Evolutionary conservation across 208 protist species (phyloP).

Genomic region (Acanthamoeba healyi): DNA sequence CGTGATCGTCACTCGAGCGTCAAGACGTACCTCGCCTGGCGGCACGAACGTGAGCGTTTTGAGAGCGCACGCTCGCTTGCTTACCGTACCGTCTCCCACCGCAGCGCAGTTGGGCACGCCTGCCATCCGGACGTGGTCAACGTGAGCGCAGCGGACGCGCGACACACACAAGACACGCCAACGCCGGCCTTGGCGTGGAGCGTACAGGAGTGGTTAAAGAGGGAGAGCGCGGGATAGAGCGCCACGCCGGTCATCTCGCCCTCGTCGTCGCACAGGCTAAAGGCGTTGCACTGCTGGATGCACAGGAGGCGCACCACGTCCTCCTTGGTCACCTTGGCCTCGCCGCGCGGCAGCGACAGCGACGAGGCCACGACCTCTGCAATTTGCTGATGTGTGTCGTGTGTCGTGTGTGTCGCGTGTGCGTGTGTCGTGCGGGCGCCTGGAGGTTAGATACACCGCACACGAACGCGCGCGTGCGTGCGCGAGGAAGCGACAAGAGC

Average conservation of each 20-base stretch:
- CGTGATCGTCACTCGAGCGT: neutral
- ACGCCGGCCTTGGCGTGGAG: neutral
- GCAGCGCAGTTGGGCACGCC: conserved; percentile 38
- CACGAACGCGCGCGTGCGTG: neutral
- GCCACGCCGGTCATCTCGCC: conserved; percentile 27
- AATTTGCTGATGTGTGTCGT: conserved; percentile 12
- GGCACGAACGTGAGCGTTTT: neutral
- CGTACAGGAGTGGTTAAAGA: conserved; percentile 51
- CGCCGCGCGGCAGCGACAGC: conserved; percentile 3
- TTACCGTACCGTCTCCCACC: neutral
- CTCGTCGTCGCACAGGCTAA: conserved; percentile 20
- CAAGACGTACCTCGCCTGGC: conserved; percentile 13
- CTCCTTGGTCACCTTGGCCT: neutral
- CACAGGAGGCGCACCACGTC: conserved; percentile 34
- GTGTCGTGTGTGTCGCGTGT: neutral
- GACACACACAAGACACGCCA: neutral
- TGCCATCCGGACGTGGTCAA: neutral
- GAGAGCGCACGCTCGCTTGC: neutral
- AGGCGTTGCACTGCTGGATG: conserved; percentile 41
- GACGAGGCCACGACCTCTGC: conserved; percentile 35
- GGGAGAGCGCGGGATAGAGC: neutral
- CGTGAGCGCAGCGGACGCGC: neutral
- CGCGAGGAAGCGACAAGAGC: neutral
- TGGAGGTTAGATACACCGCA: neutral
- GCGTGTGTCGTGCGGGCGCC: neutral